Evolutionary conservation across 805 yeast species (phyloP), one percentile per base, ranked within the genome.

Genomic region (Candida peoriensis): DNA sequence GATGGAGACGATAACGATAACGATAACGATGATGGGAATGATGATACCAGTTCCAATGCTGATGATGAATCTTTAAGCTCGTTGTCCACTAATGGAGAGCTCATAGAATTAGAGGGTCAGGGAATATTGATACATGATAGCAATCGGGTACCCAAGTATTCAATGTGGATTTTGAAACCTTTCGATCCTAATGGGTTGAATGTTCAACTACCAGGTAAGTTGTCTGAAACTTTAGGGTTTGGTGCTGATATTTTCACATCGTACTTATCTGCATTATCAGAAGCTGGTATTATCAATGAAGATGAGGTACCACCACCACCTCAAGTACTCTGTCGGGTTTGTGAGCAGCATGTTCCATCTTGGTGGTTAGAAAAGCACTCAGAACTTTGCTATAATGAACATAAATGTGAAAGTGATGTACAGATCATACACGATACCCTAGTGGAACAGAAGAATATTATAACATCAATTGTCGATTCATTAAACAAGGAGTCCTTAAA

Each of bases 281-380:
- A 79, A 23, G 56, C 70, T 26, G 85, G 80, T 8, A 66, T 80
- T 12, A 66, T 77, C 3, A 82, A 81, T 45, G 82, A 78, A 48
- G 67, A 61, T 9, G 65, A 68, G 39, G 68, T 86, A 0, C 95
- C 96, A 0, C 71, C 76, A n/a, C 96, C 96, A 2, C 79, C 80
- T 17, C 70, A 78, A 37, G 87, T 84, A 24, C 63, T 93, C 21
- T 93, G 99, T 57, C 72, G 96, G 31, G 88, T 93, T 19, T 93
- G 99, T 60, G 99, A 93, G 52, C 77, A 78, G 20, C 73, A 73
- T 31, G 78, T 88, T n/a, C 96, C 95, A 4, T 83, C 88, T 4
- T 93, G 98, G 98, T 93, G 95, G 82, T 66, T 93, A 25, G 98
- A 90, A 48, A 72, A 80, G 32, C 99, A 93, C 59, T 81, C 90